phyloP scores from a whole-genome alignment of 2,329 filamentous ascomycete species.

The Pseudogymnoascus verrucosus region DNA sequence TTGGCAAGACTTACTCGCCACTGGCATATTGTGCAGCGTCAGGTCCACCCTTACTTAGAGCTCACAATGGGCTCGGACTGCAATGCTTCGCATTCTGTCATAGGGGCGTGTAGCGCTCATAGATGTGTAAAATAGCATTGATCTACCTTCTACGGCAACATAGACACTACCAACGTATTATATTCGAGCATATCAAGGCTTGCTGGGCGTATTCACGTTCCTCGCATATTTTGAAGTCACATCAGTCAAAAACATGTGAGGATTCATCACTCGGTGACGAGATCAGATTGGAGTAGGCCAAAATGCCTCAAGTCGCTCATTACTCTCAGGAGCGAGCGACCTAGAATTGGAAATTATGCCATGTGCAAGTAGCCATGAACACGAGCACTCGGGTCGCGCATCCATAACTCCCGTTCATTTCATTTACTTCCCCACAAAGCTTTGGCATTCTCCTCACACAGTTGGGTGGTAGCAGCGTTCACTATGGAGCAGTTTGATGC shows the following conservation, averaged over 20 bases:
- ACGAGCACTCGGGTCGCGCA: not conserved
- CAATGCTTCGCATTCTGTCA: not conserved
- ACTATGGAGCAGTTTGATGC: not conserved
- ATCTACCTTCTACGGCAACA: not conserved
- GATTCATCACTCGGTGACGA: not conserved
- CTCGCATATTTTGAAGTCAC: not conserved
- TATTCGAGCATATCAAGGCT: not conserved
- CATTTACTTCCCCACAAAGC: not conserved
- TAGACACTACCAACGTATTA: not conserved
- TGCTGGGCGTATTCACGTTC: not conserved
- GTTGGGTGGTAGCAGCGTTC: not conserved
- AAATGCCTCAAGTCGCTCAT: not conserved
- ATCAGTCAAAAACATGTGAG: not conserved
- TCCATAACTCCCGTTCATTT: not conserved
- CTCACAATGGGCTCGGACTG: not conserved
- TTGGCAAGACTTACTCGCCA: not conserved
- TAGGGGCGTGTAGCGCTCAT: not conserved
- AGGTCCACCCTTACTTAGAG: not conserved
- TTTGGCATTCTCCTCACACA: not conserved
- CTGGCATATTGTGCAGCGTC: not conserved
- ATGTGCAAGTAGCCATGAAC: not conserved
- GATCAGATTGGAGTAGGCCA: not conserved
- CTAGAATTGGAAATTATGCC: not conserved
- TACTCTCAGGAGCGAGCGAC: not conserved
- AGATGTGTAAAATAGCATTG: not conserved